Evolutionary conservation across 345 rosid species (phyloP).

Genomic region (Sonneratia alba): DNA sequence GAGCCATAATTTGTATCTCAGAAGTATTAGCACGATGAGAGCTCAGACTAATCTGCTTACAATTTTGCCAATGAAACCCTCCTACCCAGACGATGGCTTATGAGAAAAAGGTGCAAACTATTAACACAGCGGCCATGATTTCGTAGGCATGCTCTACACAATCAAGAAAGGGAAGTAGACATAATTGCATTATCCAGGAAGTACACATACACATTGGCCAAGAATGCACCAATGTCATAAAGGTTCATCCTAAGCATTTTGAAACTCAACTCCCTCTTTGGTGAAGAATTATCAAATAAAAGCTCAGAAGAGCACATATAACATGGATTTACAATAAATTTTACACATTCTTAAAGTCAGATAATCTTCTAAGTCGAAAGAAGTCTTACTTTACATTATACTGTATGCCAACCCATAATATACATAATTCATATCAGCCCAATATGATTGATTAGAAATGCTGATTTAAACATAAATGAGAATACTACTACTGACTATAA

Average conservation of each 20-base stretch:
- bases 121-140: background rate
- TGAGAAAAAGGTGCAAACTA: background rate
- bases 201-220: background rate
- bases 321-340: background rate
- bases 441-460: too few relatives aligned
- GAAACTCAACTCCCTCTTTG: background rate
- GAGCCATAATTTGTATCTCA: slow-evolving; percentile 48
- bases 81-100: background rate
- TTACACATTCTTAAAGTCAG: too few relatives aligned
- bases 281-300: background rate
- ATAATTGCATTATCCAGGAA: background rate
- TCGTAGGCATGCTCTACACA: background rate
- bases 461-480: too few relatives aligned
- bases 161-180: background rate
- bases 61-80: background rate
- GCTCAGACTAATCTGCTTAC: background rate
- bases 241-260: background rate
- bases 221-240: background rate
- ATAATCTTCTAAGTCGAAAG: too few relatives aligned
- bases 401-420: too few relatives aligned
- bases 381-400: too few relatives aligned
- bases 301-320: background rate
- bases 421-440: too few relatives aligned
- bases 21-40: background rate
- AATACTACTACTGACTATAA: too few relatives aligned